Evolutionary conservation across 208 protist genomes (phyloP), one percentile per base, ranked within the genome.

Genomic region (Crithidia mellificae): DNA sequence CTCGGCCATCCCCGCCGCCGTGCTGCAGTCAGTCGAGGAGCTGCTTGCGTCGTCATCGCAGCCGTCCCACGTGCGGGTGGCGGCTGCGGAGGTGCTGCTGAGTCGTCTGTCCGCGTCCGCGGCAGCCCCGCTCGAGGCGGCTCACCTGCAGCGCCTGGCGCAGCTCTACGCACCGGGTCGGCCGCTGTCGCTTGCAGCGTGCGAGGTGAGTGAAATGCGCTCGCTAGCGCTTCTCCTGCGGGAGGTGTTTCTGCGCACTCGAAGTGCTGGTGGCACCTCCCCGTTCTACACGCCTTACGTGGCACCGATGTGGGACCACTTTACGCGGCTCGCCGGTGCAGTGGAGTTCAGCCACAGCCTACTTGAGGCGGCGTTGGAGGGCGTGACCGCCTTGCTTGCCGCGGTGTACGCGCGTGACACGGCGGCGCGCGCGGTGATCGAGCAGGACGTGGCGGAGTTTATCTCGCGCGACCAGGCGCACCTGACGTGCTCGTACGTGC

Each of bases 321-420:
- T 76, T n/a, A 41, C 70, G 49, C 54, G 30, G 30, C 46, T 76
- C 8, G 61, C 47, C n/a, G 36, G 57, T 43, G 70, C 63, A 12
- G 70, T 69, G 54, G 34, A 30, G 52, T 76, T 65, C 44, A 76
- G 56, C n/a, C 70, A 63, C 15, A 76, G 36, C 17, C 30, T 68
- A 24, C 29, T 76, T 6, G 50, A 76, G 24, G 46, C 62, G 6
- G 63, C 63, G 8, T 30, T 76, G 27, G 54, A 69, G 14, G 43
- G 70, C 49, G 27, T 76, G 8, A 69, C 39, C 4, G 20, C 29
- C 34, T 56, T 76, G 36, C 55, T 76, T 20, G 17, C 55, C 32
- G 46, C 54, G 9, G 47, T 76, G 38, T 66, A 76, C 58, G 63
- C 53, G 47, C 55, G 43, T 2, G 70, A 69, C 20, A 19, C 38